Conservation (phyloP, 2,329 filamentous ascomycete genomes). For the Sodiomyces alkalinus region DNA sequence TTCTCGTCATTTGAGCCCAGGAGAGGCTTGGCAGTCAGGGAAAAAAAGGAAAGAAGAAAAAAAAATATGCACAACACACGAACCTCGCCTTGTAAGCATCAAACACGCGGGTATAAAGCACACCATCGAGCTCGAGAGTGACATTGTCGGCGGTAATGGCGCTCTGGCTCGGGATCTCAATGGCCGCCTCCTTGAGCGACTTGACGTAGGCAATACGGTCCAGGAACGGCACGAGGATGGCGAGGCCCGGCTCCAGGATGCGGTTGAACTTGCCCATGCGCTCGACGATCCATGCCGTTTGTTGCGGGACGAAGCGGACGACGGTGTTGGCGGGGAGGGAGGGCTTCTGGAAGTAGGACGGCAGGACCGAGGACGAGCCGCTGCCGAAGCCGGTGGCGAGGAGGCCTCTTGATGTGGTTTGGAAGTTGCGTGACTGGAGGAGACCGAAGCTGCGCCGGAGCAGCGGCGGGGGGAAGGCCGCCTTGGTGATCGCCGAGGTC, state of each 20-base stretch:
- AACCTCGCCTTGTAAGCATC: conserved; percentile 96
- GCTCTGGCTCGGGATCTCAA: conserved; percentile 95
- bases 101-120: conserved; percentile 89
- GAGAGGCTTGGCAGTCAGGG: no score
- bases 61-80: no score
- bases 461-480: conserved; percentile 7
- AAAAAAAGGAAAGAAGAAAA: conserved; percentile 1
- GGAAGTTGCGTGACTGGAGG: conserved; percentile 6
- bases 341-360: conserved; percentile 66
- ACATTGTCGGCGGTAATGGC: conserved; percentile 98
- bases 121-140: conserved; percentile 87
- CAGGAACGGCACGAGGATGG: conserved; percentile 75
- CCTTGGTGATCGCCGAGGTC: conserved; percentile 9
- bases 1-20: no score
- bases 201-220: conserved; percentile 97
- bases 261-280: conserved; percentile 97
- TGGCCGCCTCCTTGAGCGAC: conserved; percentile 86
- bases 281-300: conserved; percentile 98
- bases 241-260: conserved; percentile 82
- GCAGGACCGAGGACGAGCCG: conserved; percentile 26
- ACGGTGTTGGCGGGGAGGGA: conserved; percentile 83
- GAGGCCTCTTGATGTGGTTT: conserved; percentile 4
- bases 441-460: conserved; percentile 7
- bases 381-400: conserved; percentile 12
- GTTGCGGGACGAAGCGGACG: conserved; percentile 94